phyloP scores from a whole-genome alignment of 306 rosid species.

The Acmispon strigosus region DNA sequence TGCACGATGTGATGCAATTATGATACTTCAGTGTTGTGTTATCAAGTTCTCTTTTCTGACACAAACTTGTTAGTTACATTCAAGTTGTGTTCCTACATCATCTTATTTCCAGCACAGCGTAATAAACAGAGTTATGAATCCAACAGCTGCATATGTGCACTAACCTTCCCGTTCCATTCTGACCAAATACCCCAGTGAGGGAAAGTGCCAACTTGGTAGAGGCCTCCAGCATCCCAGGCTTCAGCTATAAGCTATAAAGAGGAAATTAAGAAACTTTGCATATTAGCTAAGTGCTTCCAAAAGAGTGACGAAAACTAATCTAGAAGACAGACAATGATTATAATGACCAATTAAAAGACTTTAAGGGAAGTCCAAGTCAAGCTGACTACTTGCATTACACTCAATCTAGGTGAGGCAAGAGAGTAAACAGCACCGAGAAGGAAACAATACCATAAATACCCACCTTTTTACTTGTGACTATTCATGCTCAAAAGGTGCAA shows the following conservation, averaged over 20 bases:
- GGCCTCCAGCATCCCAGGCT: slow-evolving; percentile 98
- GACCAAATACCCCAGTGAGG: slow-evolving; percentile 99
- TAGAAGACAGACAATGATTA: slow-evolving; percentile 3
- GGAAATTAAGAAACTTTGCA: slow-evolving; percentile 12
- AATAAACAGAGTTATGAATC: not conserved
- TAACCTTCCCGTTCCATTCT: slow-evolving; percentile 98
- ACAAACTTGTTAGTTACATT: not conserved
- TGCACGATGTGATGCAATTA: not conserved
- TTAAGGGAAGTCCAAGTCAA: slow-evolving; percentile 3
- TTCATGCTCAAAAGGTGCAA: not conserved
- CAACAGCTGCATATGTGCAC: slow-evolving; percentile 27
- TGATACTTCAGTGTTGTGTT: not conserved
- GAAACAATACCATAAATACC: slow-evolving; percentile 1
- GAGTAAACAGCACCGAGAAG: slow-evolving; percentile 13
- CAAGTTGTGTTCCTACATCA: not conserved
- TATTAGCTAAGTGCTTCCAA: slow-evolving; percentile 15
- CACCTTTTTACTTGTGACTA: not conserved
- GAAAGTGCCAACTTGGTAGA: slow-evolving; percentile 92
- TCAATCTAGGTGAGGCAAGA: slow-evolving; percentile 7
- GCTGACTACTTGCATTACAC: not conserved
- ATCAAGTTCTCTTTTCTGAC: not conserved
- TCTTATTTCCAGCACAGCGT: not conserved
- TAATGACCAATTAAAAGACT: slow-evolving; percentile 21
- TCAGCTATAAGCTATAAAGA: slow-evolving; percentile 84
- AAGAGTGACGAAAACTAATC: slow-evolving; percentile 5